These are phyloP conservation scores for Lepidium africanum DNA, from an alignment of 345 rosid species.

Conservation along the genomic window DNA sequence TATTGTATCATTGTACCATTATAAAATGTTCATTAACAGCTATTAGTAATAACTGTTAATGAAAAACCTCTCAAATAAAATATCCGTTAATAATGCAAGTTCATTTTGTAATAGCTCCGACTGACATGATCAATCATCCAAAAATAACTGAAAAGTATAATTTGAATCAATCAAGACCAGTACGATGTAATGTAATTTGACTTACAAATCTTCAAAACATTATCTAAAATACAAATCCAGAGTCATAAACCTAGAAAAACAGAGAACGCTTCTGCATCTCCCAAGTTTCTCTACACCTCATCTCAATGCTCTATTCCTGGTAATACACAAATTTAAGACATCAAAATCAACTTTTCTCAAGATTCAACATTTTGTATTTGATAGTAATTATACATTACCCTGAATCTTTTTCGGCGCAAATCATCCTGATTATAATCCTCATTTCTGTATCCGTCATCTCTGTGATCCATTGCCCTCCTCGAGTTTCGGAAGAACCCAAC, in stretches of 20 bases:
- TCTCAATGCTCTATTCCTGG: slow-evolving; percentile 22
- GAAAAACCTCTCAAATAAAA: too few species aligned
- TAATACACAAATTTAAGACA: neutral
- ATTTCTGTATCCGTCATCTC: slow-evolving; percentile 29
- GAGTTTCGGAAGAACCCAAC: slow-evolving; percentile 58
- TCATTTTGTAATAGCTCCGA: too few species aligned
- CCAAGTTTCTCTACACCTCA: neutral
- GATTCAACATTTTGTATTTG: neutral
- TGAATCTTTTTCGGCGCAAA: slow-evolving; percentile 71
- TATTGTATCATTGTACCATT: too few species aligned
- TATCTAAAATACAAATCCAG: slow-evolving; percentile 2
- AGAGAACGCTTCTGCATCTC: neutral
- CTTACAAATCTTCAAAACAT: neutral
- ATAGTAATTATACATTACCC: slow-evolving; percentile 37
- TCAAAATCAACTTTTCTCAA: neutral
- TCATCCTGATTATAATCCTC: slow-evolving; percentile 44
- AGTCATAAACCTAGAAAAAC: neutral
- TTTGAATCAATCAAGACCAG: neutral
- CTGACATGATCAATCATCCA: too few species aligned
- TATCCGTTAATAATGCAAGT: too few species aligned
- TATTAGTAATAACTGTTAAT: too few species aligned
- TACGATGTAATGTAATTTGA: neutral
- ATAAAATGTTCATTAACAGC: too few species aligned
- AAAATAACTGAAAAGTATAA: too few species aligned
- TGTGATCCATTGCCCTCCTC: slow-evolving; percentile 31